Evolutionary conservation across 2,329 filamentous ascomycete species (phyloP).

Genomic region (Colletotrichum sp.): DNA sequence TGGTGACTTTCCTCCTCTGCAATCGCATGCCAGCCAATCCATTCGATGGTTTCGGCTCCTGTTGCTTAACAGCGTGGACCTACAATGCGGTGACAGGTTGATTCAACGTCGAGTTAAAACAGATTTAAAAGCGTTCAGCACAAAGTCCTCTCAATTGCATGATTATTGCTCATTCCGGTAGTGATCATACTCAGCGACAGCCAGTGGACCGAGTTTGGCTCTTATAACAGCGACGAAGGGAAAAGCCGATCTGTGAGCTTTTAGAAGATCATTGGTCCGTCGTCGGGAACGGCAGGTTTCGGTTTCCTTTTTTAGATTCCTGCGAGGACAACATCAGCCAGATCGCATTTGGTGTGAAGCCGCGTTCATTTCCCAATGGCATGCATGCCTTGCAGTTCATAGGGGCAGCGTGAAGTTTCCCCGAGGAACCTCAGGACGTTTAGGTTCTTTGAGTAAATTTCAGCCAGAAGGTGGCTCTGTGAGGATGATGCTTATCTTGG

Average conservation of each 20-base stretch:
- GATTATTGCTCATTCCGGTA: not conserved
- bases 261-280: not conserved
- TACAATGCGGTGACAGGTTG: no score
- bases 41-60: no score
- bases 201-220: not conserved
- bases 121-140: not conserved
- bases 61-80: no score
- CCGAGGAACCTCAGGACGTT: not conserved
- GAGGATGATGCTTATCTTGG: not conserved
- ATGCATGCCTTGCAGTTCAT: not conserved
- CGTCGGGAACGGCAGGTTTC: not conserved
- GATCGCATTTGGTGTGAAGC: not conserved
- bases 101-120: not conserved
- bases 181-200: not conserved
- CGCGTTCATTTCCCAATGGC: not conserved
- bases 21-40: no score
- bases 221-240: not conserved
- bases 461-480: not conserved
- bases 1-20: no score
- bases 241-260: not conserved
- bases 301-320: not conserved
- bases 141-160: not conserved
- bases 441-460: not conserved
- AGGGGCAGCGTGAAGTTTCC: not conserved
- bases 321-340: not conserved